These are phyloP conservation scores for Colletotrichum sp. DNA, from an alignment of 2,329 filamentous ascomycete species.

Conservation along the genomic window DNA sequence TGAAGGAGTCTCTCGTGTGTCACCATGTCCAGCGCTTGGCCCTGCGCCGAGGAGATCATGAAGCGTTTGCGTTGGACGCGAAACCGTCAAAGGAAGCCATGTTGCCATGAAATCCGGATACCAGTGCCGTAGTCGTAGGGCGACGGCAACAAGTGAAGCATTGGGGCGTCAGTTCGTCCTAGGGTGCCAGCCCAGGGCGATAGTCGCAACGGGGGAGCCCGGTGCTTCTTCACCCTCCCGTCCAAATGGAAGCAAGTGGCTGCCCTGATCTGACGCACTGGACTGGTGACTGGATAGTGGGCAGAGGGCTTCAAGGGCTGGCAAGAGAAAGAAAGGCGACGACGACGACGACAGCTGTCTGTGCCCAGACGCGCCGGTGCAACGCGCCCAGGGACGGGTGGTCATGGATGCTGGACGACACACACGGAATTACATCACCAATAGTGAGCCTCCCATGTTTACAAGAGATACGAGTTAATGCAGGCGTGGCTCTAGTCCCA, in stretches of 20 bases:
- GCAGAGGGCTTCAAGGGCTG: not conserved
- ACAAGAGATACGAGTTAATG: not conserved
- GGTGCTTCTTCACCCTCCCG: not conserved
- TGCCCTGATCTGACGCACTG: not conserved
- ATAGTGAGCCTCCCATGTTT: not conserved
- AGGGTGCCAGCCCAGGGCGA: not conserved
- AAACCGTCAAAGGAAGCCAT: not conserved
- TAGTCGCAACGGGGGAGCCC: not conserved
- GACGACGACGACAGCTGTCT: not conserved
- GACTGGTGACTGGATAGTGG: not conserved
- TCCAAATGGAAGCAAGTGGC: not conserved
- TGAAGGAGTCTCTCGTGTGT: not conserved
- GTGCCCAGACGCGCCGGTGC: constrained; percentile 14
- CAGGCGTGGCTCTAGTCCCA: not conserved
- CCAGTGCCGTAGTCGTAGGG: not conserved
- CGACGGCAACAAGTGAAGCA: not conserved
- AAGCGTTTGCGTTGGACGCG: not conserved
- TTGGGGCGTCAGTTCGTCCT: not conserved
- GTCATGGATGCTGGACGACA: not conserved
- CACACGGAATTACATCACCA: constrained; percentile 14
- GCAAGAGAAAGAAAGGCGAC: not conserved
- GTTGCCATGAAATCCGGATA: not conserved
- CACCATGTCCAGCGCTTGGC: not conserved
- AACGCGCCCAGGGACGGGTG: not conserved
- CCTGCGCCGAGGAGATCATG: not conserved